A percentile compares a stretch with the other conserved stretches of the same genome.
Evolutionary conservation across 306 rosid genomes (phyloP).

Genomic region (Lupinus albus): DNA sequence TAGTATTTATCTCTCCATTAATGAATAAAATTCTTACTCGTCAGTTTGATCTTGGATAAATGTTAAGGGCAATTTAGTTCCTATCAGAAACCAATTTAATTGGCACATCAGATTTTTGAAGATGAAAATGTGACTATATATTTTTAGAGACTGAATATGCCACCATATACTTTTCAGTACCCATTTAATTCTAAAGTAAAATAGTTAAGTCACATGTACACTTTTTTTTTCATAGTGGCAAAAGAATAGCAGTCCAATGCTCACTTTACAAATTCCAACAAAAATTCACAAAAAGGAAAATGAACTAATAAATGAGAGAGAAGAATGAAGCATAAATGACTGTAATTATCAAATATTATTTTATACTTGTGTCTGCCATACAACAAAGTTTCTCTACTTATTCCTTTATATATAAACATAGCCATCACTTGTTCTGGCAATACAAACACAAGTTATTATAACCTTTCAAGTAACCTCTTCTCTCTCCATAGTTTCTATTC

Average conservation of each 20-base stretch:
- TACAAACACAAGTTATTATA: constrained; percentile 35
- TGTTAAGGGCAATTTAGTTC: no score
- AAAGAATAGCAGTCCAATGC: constrained; percentile 34
- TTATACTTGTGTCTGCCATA: constrained; percentile 37
- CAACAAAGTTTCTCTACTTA: constrained; percentile 49
- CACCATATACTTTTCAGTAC: no score
- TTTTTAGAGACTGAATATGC: no score
- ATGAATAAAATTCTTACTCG: no score
- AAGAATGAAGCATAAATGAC: constrained; percentile 47
- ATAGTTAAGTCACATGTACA: neutral
- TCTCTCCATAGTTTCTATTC: constrained; percentile 36
- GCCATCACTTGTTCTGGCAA: constrained; percentile 47
- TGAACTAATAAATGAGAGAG: constrained; percentile 40
- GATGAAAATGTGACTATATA: no score
- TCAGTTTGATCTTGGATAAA: no score
- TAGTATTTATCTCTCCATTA: no score
- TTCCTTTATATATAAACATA: constrained; percentile 58
- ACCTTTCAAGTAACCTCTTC: constrained; percentile 13
- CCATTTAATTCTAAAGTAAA: no score
- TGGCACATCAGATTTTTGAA: no score
- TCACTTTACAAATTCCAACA: constrained; percentile 51
- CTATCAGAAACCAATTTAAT: no score
- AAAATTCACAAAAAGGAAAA: constrained; percentile 56
- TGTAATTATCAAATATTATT: constrained; percentile 45
- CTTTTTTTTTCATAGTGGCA: constrained; percentile 48